Conservation (phyloP, 23 red algal genomes). For the Pyropia yezoensis region DNA sequence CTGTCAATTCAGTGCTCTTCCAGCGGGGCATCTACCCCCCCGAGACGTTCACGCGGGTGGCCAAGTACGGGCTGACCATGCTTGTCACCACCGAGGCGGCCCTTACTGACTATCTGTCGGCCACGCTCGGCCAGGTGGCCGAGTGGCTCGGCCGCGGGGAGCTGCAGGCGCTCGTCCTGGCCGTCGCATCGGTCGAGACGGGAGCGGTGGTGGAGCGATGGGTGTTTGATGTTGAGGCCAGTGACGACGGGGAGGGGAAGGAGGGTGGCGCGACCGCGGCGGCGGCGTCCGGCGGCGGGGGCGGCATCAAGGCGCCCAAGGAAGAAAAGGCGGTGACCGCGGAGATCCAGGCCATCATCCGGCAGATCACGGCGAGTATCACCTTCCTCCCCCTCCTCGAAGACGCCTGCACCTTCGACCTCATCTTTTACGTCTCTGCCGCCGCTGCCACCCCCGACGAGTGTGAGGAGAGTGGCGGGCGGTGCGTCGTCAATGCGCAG, state of each 20-base stretch:
- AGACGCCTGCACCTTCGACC: conserved; percentile 89
- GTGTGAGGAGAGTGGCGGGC: conserved; percentile 74
- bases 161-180: conserved; percentile 69
- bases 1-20: conserved; percentile 81
- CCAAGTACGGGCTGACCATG: conserved; percentile 83
- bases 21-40: conserved; percentile 93
- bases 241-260: background rate
- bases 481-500: conserved; percentile 51
- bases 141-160: conserved; percentile 43
- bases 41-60: conserved; percentile 67
- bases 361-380: conserved; percentile 86
- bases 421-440: conserved; percentile 76
- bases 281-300: background rate
- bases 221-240: conserved; percentile 68
- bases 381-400: conserved; percentile 85
- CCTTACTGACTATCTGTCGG: conserved; percentile 52
- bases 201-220: conserved; percentile 72
- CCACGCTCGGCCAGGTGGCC: conserved; percentile 55
- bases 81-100: conserved; percentile 61
- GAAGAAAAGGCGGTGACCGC: conserved; percentile 39
- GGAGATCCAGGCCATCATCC: conserved; percentile 84
- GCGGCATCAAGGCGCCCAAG: background rate
- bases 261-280: background rate
- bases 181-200: conserved; percentile 65
- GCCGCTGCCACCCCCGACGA: conserved; percentile 42